Evolutionary conservation across 192 early-diverging fungal species (phyloP), one percentile per base, ranked within the genome.

Genomic region (Lunasporangiospora selenospora): DNA sequence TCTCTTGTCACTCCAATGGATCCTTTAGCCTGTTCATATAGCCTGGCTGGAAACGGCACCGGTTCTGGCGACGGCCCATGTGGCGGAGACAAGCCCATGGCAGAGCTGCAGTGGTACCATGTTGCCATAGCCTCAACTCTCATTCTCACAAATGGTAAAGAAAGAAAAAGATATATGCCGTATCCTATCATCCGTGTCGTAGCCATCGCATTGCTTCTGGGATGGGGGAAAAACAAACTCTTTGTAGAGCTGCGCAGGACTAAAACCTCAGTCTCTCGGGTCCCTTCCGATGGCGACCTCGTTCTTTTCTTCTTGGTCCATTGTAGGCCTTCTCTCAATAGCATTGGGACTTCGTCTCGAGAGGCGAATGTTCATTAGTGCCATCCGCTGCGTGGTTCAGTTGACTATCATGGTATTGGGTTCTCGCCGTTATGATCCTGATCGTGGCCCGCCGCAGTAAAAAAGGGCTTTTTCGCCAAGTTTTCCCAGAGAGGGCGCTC

Each of bases 361-460:
- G 62, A 67, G 45, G n/a, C 85, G 84, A 3, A 62, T 96, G 9
- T 71, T 91, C 12, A 75, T 94, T 6, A 79, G 90, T 6, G 80
- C 91, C 0, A 49, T 87, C 46, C 85, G 93, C 19, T 93, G 90
- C 62, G 65, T 93, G 24, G 78, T 89, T 18, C 94, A 96, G 60
- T 79, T 96, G 33, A 87, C 88, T 2, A 48, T 90, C 19, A 87
- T 96, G 80, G 88, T 88, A 80, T 53, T 56, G 7, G 42, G 23
- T 9, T 29, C 71, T 23, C 42, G 70, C 27, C 27, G 3, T 31
- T 30, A 3, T 26, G 23, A 0, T 45, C n/a, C 49, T 36, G 21
- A n/a, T 31, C n/a, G 21, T 27, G 1, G 4, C 12, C 15, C 6
- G 18, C 21, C 8, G 38, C 1, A 49, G 4, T 18, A n/a, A 19